Base-by-base conservation (phyloP, 177 flowering plant species). In the Vitis hybrid region DNA sequence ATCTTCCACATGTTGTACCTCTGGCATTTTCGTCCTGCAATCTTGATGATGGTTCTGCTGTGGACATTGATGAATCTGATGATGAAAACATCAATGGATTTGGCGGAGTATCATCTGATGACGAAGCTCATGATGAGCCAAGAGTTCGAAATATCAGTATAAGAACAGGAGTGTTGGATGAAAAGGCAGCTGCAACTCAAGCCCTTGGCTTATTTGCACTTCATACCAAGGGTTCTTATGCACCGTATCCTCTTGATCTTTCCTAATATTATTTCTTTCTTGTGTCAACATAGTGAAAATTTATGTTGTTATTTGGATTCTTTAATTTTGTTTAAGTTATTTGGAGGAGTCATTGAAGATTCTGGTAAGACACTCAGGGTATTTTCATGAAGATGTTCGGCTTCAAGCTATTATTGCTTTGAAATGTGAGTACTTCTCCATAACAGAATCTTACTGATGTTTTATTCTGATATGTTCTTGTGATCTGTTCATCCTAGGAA, bases 111-210 rank as follows among this genome's bases (percentile, higher is more conserved):
- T 95, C 99, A 64, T 91, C 99, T 61, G 99, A 95, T 83, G 98
- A 95, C 77, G 99, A 95, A 77, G 89, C 93, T 70, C 93, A 87
- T 76, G 96, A 91, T 86, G 98, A 93, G 72, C 97, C 91, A 56
- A 87, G 97, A 76, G 94, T 91, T 56, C 87, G 97, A 49, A 93
- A 95, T 81, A 91, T 93, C 64, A 93, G 99, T 75, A 76, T 95
- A 69, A 83, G 99, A 84, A 95, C 99, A 58, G 99, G 98, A 57
- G 97, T 95, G 10, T 83, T 95, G 83, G 99, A 95, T 86, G 99
- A 95, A 81, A 95, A 93, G 86, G 98, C 99, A 72, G 99, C 99
- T 71, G 99, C 99, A 72, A 95, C 97, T 60, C 99, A 95, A 85
- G 98, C 98, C 64, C 88, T 95, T 80, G 97, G 99, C 66, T 74